Base-by-base conservation (phyloP, 2,329 filamentous ascomycete genomes). In the Cercospora sp. region DNA sequence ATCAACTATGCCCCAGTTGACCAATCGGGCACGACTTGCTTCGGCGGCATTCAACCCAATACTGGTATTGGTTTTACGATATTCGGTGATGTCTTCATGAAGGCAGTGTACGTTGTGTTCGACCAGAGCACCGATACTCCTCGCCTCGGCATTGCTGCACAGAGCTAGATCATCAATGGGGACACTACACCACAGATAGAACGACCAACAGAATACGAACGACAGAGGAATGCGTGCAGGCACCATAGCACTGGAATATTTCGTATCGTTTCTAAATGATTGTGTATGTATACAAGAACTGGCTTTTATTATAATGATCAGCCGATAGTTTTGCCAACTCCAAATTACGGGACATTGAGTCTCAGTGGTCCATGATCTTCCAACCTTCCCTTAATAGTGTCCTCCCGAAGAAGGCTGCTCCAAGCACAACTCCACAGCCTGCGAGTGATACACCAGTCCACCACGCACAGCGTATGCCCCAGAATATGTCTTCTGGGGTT, bases 41-140 rank as follows among this genome's bases (percentile, higher is more conserved):
- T 87, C 78, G 92, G 92, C 65, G 92, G 91, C 60, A 86, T 96
- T 70, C 92, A 95, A 83, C 83, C 80, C 70, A 83, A 86, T 73
- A 75, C 79, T 1, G 86, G 84, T n/a, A 79, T 90, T 58, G 84
- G 83, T 5, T 84, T 89, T 70, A 87, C 85, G 65, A 92, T 96
- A 75, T 86, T 94, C 65, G 92, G 92, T 9, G 91, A 94, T 69
- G 73, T 79, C 66, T 79, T 93, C 81, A 84, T 95, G 72, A 95
- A 95, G 86, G 87, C 87, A 65, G 83, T 91, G 70, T 93, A 91
- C 76, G 88, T 90, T 31, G 87, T 92, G 59, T 93, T 92, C 77
- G 90, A 93, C 76, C 78, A 79, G 72, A 79, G 79, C 30, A 71
- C 74, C 67, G 73, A 72, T 48, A 75, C 76, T 3, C 81, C 82